Evolutionary conservation across 352 stramenopile species (phyloP), one percentile per base, ranked within the genome.

Genomic region (Thalassiosira exigua): DNA sequence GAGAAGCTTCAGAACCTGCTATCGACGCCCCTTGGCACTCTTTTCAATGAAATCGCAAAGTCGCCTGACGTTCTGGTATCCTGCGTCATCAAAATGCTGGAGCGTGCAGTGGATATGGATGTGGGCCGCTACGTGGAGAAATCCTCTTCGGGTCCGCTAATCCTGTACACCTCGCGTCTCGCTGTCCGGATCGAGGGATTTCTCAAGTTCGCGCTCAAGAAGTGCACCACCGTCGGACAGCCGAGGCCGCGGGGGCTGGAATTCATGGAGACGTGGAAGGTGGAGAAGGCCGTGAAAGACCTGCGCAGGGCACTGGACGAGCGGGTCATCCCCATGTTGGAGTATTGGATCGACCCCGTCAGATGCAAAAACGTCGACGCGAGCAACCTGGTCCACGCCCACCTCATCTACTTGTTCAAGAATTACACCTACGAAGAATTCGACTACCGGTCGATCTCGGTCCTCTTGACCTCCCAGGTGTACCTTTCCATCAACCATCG

Each of bases 11-110:
- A 93, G 56, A 60, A 79, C 53, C 52, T 94, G 67, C 85, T 99
- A 24, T 94, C 96, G 5, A 99, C 97, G 1, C 96, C 98, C 79
- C 96, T 97, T 62, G 97, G 97, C 2, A 95, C 98, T 22, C 87
- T 99, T 11, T 94, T 99, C 54, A 99, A 99, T 79, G 97, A 99
- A 75, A 93, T 99, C 50, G 90, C 96, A 12, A 97, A 98, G 82
- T 96, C 95, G 3, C 96, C 97, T 29, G 94, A 98, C 70, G 96
- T 95, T 11, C 50, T 95, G 5, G 87, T 87, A 24, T 84, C 68
- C 3, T 93, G 90, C 60, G 75, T 96, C 27, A 84, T 93, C 4
- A 94, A 94, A 56, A 95, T 97, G 75, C 83, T 97, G 17, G 93
- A 96, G 24, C 84, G 90, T 27, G 92, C 92, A n/a, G 79, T 97